phyloP scores from a whole-genome alignment of 2,329 filamentous ascomycete genomes.

The Trichophyton schoenleinii region DNA sequence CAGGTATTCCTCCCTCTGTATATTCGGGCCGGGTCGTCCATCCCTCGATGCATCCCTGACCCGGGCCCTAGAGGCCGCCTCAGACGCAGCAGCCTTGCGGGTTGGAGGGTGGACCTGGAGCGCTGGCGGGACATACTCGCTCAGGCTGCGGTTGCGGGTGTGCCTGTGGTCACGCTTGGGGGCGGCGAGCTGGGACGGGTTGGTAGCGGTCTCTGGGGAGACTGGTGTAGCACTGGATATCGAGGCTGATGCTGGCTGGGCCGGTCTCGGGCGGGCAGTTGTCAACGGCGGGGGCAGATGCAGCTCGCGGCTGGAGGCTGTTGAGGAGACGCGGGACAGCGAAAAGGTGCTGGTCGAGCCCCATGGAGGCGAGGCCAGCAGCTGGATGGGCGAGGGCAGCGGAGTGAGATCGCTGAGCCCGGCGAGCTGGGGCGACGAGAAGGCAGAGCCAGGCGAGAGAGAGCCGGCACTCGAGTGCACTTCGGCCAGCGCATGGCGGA shows the following conservation, averaged over 20 bases:
- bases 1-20: conserved; percentile 69
- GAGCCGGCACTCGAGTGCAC: conserved; percentile 32
- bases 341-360: conserved; percentile 44
- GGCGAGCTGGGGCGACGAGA: conserved; percentile 61
- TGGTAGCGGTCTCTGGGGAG: not conserved
- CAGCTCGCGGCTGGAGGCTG: conserved; percentile 25
- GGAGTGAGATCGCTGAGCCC: conserved; percentile 71
- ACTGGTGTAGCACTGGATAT: not conserved
- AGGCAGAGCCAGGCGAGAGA: conserved; percentile 49
- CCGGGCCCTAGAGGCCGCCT: conserved; percentile 33
- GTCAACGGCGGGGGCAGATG: not conserved
- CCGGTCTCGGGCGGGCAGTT: conserved; percentile 21
- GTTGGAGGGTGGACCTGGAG: conserved; percentile 49
- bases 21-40: conserved; percentile 24
- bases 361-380: conserved; percentile 26
- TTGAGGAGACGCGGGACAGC: conserved; percentile 32
- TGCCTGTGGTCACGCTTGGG: conserved; percentile 32
- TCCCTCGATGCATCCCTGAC: conserved; percentile 23
- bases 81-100: conserved; percentile 61
- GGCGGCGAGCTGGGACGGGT: conserved; percentile 1
- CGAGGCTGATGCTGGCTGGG: conserved; percentile 14
- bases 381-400: conserved; percentile 58
- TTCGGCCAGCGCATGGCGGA: conserved; percentile 27
- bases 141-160: conserved; percentile 67
- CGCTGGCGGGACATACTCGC: conserved; percentile 71